phyloP scores from a whole-genome alignment of 73 alveolate genomes.

The Tetrahymena elliotti region DNA sequence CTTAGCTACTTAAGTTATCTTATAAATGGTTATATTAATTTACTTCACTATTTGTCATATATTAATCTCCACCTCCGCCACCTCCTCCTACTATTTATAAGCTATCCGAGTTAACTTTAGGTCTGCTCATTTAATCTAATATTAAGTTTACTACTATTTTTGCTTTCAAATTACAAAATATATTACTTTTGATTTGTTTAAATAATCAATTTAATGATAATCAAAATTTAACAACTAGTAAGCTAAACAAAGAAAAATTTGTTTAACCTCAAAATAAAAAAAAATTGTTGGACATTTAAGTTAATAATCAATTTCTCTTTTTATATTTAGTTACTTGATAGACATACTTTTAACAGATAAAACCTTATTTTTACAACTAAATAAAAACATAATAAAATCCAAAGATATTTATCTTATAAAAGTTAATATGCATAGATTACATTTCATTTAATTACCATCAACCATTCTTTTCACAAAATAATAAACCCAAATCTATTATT shows the following conservation, averaged over 20 bases:
- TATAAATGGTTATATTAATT: neutral
- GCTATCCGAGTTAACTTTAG: neutral
- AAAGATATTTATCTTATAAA: no score
- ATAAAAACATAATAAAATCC: no score
- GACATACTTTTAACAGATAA: neutral
- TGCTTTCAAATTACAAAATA: neutral
- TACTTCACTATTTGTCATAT: neutral
- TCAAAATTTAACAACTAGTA: neutral
- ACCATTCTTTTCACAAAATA: no score
- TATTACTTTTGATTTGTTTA: neutral
- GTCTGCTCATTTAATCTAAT: neutral
- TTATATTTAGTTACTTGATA: neutral
- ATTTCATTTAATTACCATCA: no score
- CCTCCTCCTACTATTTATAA: neutral
- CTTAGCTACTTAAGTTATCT: neutral
- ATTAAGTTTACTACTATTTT: no score
- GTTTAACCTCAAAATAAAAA: no score
- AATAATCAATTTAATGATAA: no score
- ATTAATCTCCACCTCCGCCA: neutral
- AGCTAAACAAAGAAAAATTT: neutral
- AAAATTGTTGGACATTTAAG: no score
- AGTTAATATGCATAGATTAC: no score
- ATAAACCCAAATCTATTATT: no score
- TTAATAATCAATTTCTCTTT: neutral
- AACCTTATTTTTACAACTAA: neutral